Evolutionary conservation across 352 stramenopile genomes (phyloP).

Genomic region (Thraustochytrium striatum): DNA sequence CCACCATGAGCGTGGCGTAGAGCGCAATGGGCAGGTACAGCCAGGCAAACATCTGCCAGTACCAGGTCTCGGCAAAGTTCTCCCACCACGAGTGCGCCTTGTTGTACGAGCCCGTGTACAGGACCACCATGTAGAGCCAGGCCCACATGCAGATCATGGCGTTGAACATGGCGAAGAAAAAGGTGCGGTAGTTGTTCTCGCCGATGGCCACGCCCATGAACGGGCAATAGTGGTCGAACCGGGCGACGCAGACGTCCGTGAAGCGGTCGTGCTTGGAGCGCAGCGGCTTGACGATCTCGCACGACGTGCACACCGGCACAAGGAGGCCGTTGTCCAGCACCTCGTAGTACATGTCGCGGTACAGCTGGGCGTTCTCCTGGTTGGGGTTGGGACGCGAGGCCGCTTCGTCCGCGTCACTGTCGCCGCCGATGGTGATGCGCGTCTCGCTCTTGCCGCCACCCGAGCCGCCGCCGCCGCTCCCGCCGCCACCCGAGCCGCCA

Average conservation of each 20-base stretch:
- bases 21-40: constrained; percentile 24
- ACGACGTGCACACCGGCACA: constrained; percentile 70
- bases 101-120: constrained; percentile 64
- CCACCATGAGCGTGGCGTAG: constrained; percentile 35
- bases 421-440: neutral
- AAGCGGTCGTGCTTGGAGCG: constrained; percentile 77
- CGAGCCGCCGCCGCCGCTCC: neutral
- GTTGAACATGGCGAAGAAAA: constrained; percentile 69
- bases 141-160: constrained; percentile 57
- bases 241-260: constrained; percentile 65
- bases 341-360: constrained; percentile 44
- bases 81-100: neutral
- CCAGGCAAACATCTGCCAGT: constrained; percentile 35
- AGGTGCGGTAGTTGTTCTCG: constrained; percentile 75
- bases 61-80: constrained; percentile 37
- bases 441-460: neutral
- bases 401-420: neutral
- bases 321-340: constrained; percentile 49
- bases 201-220: constrained; percentile 73
- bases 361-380: neutral
- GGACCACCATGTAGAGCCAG: constrained; percentile 59
- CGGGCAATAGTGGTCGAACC: constrained; percentile 78
- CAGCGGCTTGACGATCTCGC: constrained; percentile 68
- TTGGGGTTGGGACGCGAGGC: neutral
- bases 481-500: too few relatives aligned